A percentile compares a stretch with the other conserved stretches of the same genome.
Conservation (phyloP, 1,284 basidiomycete species). For the Sanguinoderma infundibulare region DNA sequence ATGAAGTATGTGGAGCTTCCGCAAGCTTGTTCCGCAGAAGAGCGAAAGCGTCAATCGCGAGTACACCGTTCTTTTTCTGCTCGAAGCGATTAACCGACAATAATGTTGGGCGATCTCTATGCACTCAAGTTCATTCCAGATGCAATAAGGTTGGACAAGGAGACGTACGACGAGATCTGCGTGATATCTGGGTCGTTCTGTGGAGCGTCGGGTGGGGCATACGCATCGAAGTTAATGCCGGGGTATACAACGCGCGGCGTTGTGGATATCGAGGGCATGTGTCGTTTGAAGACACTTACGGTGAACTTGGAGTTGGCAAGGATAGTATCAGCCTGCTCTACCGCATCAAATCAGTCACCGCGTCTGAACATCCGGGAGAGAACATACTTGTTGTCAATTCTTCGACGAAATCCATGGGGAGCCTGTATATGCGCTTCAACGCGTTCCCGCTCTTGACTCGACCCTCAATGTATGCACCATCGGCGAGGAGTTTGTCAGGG, state of each 20-base stretch:
- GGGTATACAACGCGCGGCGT: slow-evolving; percentile 87
- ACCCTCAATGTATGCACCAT: slow-evolving; percentile 74
- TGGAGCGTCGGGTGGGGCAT: slow-evolving; percentile 49
- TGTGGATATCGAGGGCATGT: slow-evolving; percentile 73
- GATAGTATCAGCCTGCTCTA: slow-evolving; percentile 87
- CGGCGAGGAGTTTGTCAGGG: slow-evolving; percentile 90
- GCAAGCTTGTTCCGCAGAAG: slow-evolving; percentile 38
- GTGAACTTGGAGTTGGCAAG: slow-evolving; percentile 95
- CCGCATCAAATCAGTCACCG: neutral
- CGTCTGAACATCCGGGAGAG: too few relatives aligned
- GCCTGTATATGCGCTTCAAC: slow-evolving; percentile 79
- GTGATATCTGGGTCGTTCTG: slow-evolving; percentile 53
- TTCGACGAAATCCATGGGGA: slow-evolving; percentile 91
- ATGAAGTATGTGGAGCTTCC: slow-evolving; percentile 1
- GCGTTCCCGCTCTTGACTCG: slow-evolving; percentile 45
- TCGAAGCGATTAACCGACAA: slow-evolving; percentile 96
- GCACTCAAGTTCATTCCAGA: neutral
- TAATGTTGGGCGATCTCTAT: slow-evolving; percentile 75
- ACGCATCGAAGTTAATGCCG: slow-evolving; percentile 83
- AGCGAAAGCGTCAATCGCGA: slow-evolving; percentile 86
- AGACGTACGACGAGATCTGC: slow-evolving; percentile 70
- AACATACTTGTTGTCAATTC: slow-evolving; percentile 86
- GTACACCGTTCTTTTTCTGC: slow-evolving; percentile 88
- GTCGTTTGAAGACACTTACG: slow-evolving; percentile 73
- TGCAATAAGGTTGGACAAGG: neutral